phyloP scores from a whole-genome alignment of 352 stramenopile species.

The Phytophthora lateralis region DNA sequence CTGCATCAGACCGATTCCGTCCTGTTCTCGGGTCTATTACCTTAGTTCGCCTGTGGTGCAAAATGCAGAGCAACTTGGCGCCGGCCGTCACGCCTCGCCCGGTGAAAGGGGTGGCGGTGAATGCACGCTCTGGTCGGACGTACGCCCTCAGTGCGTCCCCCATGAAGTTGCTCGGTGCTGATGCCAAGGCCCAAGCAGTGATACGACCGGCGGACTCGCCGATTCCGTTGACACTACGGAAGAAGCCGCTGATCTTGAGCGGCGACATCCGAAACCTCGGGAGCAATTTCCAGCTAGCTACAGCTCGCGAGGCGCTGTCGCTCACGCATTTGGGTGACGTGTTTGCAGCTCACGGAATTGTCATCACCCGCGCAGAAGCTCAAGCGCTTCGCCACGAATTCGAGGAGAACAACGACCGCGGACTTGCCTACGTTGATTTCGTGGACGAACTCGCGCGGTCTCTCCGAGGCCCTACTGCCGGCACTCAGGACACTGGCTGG shows the following conservation, averaged over 20 bases:
- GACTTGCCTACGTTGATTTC: conserved; percentile 60
- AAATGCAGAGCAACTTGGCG: conserved; percentile 56
- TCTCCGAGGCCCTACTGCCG: conserved; percentile 35
- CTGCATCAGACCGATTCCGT: conserved; percentile 2
- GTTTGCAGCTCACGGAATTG: conserved; percentile 54
- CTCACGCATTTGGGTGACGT: conserved; percentile 54
- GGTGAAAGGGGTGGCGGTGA: conserved; percentile 36
- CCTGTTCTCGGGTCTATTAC: neutral
- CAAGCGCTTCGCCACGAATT: conserved; percentile 72
- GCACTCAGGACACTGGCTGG: conserved; percentile 12
- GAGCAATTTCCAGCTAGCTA: conserved; percentile 67
- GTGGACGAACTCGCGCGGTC: conserved; percentile 65
- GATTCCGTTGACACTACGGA: conserved; percentile 34
- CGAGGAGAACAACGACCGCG: conserved; percentile 79
- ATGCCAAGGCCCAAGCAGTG: conserved; percentile 19
- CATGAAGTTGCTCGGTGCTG: conserved; percentile 39
- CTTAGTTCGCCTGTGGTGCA: neutral
- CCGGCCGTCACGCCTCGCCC: conserved; percentile 69
- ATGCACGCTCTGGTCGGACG: conserved; percentile 45
- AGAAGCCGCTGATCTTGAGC: conserved; percentile 68
- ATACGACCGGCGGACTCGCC: conserved; percentile 42
- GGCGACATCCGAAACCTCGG: conserved; percentile 78
- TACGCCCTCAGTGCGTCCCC: conserved; percentile 58
- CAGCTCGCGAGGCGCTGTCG: conserved; percentile 44
- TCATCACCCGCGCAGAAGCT: conserved; percentile 57